Percentiles rank a stretch among this genome's conserved stretches.
These are phyloP conservation scores for Corymbia citriodora DNA, from an alignment of 441 rosid genomes.

Conservation along the genomic window DNA sequence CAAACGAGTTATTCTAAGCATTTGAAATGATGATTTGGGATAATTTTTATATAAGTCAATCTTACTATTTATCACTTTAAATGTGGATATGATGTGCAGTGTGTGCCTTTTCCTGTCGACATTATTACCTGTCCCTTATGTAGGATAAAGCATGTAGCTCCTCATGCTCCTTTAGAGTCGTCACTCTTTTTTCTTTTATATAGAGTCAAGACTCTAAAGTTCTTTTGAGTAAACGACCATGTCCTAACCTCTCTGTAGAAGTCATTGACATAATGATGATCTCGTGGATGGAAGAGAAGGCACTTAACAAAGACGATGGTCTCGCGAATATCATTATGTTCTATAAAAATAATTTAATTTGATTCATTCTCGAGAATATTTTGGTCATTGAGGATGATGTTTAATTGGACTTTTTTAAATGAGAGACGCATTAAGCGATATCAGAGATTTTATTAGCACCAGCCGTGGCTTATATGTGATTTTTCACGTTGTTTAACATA, in stretches of 20 bases:
- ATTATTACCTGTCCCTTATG: background rate
- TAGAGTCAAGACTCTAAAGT: background rate
- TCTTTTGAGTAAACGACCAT: background rate
- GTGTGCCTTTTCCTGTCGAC: background rate
- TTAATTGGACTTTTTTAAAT: background rate
- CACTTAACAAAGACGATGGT: background rate
- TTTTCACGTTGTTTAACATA: background rate
- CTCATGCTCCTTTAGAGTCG: background rate
- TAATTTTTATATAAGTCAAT: background rate
- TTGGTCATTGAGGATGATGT: background rate
- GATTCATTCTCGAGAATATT: background rate
- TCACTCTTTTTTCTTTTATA: too few species aligned
- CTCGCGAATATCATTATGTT: background rate
- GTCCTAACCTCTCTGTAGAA: background rate
- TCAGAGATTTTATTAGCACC: background rate
- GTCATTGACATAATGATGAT: background rate
- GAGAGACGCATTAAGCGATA: background rate
- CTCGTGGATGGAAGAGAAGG: background rate
- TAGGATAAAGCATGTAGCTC: background rate
- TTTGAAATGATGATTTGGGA: background rate
- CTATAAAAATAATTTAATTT: background rate
- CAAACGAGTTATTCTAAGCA: background rate
- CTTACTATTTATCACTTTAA: background rate
- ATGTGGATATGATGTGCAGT: background rate
- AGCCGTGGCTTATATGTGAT: background rate